phyloP scores from a whole-genome alignment of 148 eudicot species.

The Chenopodium suecicum region DNA sequence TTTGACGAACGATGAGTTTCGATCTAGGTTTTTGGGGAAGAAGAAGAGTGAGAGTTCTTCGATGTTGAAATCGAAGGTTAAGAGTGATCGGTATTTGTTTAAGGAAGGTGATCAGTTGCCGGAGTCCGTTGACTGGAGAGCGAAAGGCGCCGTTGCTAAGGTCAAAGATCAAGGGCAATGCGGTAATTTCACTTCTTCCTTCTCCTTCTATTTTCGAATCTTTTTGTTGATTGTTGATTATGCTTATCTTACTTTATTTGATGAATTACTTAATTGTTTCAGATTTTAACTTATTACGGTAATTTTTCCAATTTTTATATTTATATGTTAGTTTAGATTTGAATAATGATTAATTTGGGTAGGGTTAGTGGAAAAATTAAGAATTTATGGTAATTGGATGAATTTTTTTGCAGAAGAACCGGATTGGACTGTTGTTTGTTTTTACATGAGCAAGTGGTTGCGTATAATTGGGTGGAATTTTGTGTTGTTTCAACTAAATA shows the following conservation, averaged over 20 bases:
- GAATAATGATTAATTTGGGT: not conserved
- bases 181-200: constrained; percentile 40
- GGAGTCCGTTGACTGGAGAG: constrained; percentile 72
- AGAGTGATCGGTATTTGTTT: constrained; percentile 44
- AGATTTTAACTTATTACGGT: not conserved
- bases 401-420: not conserved
- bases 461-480: constrained; percentile 5
- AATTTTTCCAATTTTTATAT: not conserved
- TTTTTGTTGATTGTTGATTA: not conserved
- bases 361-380: not conserved
- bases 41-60: not conserved
- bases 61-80: constrained; percentile 9
- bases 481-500: not conserved
- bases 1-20: constrained; percentile 80
- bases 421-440: not conserved
- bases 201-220: too few relatives aligned
- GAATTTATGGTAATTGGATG: not conserved
- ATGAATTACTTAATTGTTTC: not conserved
- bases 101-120: constrained; percentile 59
- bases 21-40: constrained; percentile 42
- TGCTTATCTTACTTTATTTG: not conserved
- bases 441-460: not conserved
- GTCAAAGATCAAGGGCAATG: constrained; percentile 82
- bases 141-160: constrained; percentile 61
- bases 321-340: not conserved